These are phyloP conservation scores for Leucosporidium scottii DNA, from an alignment of 768 basidiomycete species.

Conservation along the genomic window DNA sequence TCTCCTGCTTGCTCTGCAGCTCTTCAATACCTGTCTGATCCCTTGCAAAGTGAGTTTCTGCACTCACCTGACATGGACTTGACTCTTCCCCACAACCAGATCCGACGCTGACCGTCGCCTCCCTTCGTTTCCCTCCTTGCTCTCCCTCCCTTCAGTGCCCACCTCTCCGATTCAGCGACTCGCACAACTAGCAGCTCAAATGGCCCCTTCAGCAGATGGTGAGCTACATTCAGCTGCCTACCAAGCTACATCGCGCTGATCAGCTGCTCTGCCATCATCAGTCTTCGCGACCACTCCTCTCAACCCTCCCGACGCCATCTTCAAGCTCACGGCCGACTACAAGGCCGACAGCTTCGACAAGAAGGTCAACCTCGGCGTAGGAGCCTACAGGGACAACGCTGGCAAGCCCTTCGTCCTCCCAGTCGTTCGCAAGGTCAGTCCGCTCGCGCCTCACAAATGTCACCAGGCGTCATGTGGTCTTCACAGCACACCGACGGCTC, in stretches of 20 bases:
- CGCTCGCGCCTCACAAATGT: neutral
- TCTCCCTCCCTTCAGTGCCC: too few species aligned
- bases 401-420: conserved; percentile 93
- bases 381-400: conserved; percentile 85
- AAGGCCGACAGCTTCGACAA: conserved; percentile 85
- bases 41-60: too few species aligned
- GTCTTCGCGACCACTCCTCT: conserved; percentile 13
- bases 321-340: conserved; percentile 77
- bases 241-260: neutral
- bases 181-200: neutral
- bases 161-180: neutral
- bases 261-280: neutral
- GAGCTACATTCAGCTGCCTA: neutral
- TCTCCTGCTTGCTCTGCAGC: too few species aligned
- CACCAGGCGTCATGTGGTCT: neutral
- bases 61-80: too few species aligned
- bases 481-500: too few species aligned
- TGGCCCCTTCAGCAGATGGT: conserved; percentile 1
- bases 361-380: conserved; percentile 97
- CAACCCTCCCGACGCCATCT: conserved; percentile 36
- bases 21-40: too few species aligned
- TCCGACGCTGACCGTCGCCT: too few species aligned
- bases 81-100: too few species aligned
- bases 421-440: conserved; percentile 71
- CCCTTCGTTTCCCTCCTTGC: too few species aligned